These are phyloP conservation scores for Porcisia hertigi DNA, from an alignment of 208 protist species.

Conservation along the genomic window DNA sequence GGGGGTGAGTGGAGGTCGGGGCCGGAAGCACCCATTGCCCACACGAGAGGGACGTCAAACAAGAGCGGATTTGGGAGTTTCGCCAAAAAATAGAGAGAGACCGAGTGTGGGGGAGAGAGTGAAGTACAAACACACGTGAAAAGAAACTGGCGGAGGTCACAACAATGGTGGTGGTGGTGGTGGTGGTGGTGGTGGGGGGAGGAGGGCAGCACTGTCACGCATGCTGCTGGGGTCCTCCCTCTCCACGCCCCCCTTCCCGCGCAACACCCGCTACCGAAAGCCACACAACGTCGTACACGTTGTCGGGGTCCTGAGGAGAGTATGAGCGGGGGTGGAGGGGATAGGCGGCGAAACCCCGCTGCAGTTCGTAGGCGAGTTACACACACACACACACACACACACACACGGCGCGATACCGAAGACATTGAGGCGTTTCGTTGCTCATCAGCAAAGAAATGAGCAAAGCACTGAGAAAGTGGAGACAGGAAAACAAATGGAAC, in stretches of 20 bases:
- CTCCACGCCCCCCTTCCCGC: neutral
- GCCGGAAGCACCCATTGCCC: no score
- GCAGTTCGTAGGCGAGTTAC: neutral
- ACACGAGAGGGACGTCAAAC: no score
- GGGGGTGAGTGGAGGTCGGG: no score
- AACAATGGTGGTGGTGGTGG: no score
- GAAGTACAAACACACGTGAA: no score
- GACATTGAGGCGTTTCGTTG: neutral
- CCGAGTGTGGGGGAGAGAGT: no score
- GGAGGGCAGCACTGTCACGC: no score
- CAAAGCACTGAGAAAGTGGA: neutral
- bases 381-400: neutral
- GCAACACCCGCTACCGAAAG: neutral
- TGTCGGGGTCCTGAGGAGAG: neutral
- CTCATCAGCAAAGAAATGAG: conserved; percentile 6
- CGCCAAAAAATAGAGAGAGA: no score
- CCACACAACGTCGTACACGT: neutral
- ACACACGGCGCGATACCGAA: neutral
- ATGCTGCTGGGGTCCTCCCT: no score
- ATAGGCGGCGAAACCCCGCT: neutral
- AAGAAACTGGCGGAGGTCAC: no score
- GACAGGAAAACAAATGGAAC: neutral
- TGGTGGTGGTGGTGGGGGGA: no score
- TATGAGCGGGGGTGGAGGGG: neutral
- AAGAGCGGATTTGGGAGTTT: no score